Evolutionary conservation across 495 filamentous ascomycete species (phyloP), one percentile per base, ranked within the genome.

Genomic region (Trypethelium eluteriae): DNA sequence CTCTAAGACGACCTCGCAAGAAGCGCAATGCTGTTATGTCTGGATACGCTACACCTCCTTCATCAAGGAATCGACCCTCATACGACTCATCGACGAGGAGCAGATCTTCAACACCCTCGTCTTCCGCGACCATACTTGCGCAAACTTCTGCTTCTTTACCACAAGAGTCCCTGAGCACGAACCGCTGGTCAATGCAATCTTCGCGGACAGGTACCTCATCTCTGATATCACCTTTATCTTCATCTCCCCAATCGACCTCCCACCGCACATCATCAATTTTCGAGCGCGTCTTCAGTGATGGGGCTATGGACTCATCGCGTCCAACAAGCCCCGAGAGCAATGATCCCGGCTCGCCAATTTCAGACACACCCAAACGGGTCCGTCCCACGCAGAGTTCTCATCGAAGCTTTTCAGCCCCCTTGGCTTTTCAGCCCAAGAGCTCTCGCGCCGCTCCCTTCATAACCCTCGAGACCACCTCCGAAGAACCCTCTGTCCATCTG

Each of bases 181-280:
- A 82, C 39, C 82, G 85, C 34, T 91, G 86, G 86, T 91, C 90
- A 0, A 72, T 84, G 11, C 82, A 88, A 59, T 87, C 88, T 7
- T 80, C 80, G 35, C 78, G 78, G 56, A 74, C 74, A 10, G 80
- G 80, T 5, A 84, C 88, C n/a, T 86, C 88, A 25, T 81, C 84
- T 68, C 78, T 82, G 2, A 71, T 82, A 0, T 91, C 90, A 10
- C 93, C 93, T 0, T 78, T 86, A n/a, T 86, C 92, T 3, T 92
- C 85, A 72, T 96, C 93, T 2, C 93, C 93, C 3, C 82, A 82
- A 35, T 93, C 91, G 2, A 85, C 81, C 16, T 87, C 73, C 4
- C 70, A 86, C 72, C 83, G 87, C 14, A 85, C 85, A 32, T 89
- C 90, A 7, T 88, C 85, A 0, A 78, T 96, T 56, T 96, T 96